phyloP scores from a whole-genome alignment of 306 rosid genomes.

The Psophocarpus tetragonolobus region DNA sequence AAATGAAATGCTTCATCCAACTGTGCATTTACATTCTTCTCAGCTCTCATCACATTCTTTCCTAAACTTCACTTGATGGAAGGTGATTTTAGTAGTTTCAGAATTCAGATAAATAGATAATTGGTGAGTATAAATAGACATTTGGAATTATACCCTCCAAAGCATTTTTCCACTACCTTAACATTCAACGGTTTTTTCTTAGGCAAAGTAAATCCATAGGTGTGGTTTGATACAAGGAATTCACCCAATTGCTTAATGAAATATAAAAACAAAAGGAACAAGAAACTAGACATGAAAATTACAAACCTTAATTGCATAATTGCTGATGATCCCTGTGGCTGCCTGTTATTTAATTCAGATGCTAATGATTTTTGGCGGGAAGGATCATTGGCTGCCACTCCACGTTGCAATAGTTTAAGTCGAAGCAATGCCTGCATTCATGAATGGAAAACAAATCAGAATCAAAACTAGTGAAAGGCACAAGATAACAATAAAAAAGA shows the following conservation, averaged over 20 bases:
- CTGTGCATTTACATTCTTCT: neutral
- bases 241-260: neutral
- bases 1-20: slow-evolving; percentile 16
- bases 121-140: neutral
- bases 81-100: neutral
- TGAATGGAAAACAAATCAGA: neutral
- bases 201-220: neutral
- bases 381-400: slow-evolving; percentile 38
- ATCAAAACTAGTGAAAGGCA: neutral
- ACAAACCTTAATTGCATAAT: slow-evolving; percentile 74
- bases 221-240: neutral
- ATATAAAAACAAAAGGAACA: neutral
- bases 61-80: neutral
- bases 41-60: neutral
- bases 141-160: neutral
- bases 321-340: slow-evolving; percentile 53
- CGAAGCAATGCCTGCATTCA: slow-evolving; percentile 69
- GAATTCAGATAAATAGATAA: neutral
- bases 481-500: neutral
- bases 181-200: neutral
- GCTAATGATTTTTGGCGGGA: slow-evolving; percentile 24
- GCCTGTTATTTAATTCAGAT: slow-evolving; percentile 42
- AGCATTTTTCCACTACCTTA: neutral
- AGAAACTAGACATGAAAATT: neutral
- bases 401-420: slow-evolving; percentile 60